Conservation (phyloP, 2,329 filamentous ascomycete species). For the Sphaceloma murrayae region DNA sequence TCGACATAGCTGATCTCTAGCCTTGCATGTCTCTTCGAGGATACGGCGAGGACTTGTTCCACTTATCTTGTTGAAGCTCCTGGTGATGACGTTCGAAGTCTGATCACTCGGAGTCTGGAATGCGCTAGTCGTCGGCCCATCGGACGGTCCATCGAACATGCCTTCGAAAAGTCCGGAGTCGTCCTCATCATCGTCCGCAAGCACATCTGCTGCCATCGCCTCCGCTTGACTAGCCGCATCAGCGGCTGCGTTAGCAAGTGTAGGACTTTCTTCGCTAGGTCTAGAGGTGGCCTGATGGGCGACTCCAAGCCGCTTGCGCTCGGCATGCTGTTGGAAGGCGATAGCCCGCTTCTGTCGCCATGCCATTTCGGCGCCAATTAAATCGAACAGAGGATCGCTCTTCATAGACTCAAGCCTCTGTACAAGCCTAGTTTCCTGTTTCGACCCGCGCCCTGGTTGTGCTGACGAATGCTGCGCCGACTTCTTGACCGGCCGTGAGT, state of each 20-base stretch:
- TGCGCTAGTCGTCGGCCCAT: too few species aligned
- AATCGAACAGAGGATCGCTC: slow-evolving; percentile 47
- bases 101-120: too few species aligned
- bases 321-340: slow-evolving; percentile 33
- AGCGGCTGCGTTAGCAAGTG: not conserved
- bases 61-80: slow-evolving; percentile 76
- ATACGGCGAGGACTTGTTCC: slow-evolving; percentile 67
- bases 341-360: slow-evolving; percentile 39
- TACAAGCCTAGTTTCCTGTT: slow-evolving; percentile 55
- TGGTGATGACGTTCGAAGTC: slow-evolving; percentile 48
- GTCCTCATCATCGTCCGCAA: slow-evolving; percentile 41
- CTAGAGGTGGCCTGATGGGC: slow-evolving; percentile 17
- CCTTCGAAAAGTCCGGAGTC: slow-evolving; percentile 48
- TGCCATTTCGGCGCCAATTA: slow-evolving; percentile 36
- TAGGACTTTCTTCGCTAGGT: too few species aligned
- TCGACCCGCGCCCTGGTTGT: slow-evolving; percentile 19
- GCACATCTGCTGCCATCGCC: slow-evolving; percentile 25
- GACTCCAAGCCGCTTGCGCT: slow-evolving; percentile 26
- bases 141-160: slow-evolving; percentile 41
- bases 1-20: slow-evolving; percentile 62
- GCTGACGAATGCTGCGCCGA: slow-evolving; percentile 19
- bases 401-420: slow-evolving; percentile 70
- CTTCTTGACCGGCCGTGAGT: slow-evolving; percentile 20
- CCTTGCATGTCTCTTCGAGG: slow-evolving; percentile 78
- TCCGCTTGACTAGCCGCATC: slow-evolving; percentile 34